These are phyloP conservation scores for Colletotrichum graminicola DNA, from an alignment of 2,329 filamentous ascomycete species.

Conservation along the genomic window DNA sequence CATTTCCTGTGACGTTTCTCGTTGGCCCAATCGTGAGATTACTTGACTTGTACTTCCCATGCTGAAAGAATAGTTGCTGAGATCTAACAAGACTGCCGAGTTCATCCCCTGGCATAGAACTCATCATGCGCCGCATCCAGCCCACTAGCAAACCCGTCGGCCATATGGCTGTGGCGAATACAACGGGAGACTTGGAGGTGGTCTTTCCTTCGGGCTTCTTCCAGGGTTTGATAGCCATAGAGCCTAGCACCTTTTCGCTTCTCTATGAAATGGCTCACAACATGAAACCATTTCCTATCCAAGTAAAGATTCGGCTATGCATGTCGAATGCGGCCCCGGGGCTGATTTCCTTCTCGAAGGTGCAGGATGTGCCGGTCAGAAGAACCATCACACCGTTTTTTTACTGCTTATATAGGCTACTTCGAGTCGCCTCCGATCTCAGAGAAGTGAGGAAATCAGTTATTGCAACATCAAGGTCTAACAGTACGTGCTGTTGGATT, in stretches of 20 bases:
- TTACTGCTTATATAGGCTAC: constrained; percentile 54
- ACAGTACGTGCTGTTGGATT: constrained; percentile 79
- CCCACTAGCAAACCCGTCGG: constrained; percentile 26
- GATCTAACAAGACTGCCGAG: background rate
- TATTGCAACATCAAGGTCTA: constrained; percentile 70
- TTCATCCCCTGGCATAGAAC: constrained; percentile 19
- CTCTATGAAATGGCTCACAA: constrained; percentile 50
- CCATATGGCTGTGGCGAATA: constrained; percentile 69
- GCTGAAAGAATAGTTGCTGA: background rate
- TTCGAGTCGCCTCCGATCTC: constrained; percentile 26
- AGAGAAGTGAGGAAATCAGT: constrained; percentile 54
- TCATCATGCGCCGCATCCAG: constrained; percentile 32
- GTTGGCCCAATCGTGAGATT: background rate
- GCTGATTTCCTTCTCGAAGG: constrained; percentile 79
- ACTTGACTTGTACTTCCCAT: background rate
- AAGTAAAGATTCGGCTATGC: constrained; percentile 64
- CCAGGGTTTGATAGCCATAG: constrained; percentile 51
- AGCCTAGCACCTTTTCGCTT: constrained; percentile 52
- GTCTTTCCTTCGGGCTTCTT: constrained; percentile 58
- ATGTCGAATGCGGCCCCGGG: constrained; percentile 78
- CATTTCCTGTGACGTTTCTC: background rate
- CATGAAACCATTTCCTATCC: constrained; percentile 50
- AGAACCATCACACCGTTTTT: constrained; percentile 66
- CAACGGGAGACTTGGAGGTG: background rate
- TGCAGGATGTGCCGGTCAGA: constrained; percentile 79